These are phyloP conservation scores for Coniochaeta sp. DNA, from an alignment of 2,329 filamentous ascomycete species.

Conservation along the genomic window DNA sequence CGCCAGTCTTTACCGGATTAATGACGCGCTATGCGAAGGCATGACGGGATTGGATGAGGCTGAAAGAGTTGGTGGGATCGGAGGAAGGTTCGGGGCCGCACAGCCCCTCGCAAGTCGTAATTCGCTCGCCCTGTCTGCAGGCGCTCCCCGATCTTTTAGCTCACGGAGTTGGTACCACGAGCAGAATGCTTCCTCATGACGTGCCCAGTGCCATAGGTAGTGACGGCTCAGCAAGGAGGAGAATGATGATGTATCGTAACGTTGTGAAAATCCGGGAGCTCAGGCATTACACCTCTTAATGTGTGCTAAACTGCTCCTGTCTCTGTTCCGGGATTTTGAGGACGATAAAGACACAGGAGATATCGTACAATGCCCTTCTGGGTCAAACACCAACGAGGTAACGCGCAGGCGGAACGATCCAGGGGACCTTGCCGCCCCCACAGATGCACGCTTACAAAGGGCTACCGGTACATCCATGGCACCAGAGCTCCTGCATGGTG, in stretches of 20 bases:
- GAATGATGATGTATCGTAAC: background rate
- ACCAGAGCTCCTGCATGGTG: background rate
- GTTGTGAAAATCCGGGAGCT: background rate
- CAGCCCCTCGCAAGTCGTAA: background rate
- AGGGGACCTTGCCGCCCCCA: background rate
- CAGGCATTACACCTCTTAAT: background rate
- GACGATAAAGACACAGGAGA: background rate
- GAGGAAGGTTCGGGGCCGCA: background rate
- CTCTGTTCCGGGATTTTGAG: too few species aligned
- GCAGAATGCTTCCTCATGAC: background rate
- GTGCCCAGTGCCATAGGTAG: background rate
- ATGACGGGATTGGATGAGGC: slow-evolving; percentile 4
- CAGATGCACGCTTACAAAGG: background rate
- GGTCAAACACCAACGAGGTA: background rate
- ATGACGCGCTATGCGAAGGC: background rate
- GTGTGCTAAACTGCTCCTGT: background rate
- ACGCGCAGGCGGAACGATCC: background rate
- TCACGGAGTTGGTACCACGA: background rate
- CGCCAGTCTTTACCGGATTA: background rate
- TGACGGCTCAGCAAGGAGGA: background rate
- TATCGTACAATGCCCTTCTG: background rate
- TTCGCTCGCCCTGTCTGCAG: background rate
- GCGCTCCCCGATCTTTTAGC: background rate
- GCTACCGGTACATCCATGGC: background rate
- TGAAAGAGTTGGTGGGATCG: background rate